Base-by-base conservation (phyloP, 2,329 filamentous ascomycete species). In the Fusarium mangiferae region DNA sequence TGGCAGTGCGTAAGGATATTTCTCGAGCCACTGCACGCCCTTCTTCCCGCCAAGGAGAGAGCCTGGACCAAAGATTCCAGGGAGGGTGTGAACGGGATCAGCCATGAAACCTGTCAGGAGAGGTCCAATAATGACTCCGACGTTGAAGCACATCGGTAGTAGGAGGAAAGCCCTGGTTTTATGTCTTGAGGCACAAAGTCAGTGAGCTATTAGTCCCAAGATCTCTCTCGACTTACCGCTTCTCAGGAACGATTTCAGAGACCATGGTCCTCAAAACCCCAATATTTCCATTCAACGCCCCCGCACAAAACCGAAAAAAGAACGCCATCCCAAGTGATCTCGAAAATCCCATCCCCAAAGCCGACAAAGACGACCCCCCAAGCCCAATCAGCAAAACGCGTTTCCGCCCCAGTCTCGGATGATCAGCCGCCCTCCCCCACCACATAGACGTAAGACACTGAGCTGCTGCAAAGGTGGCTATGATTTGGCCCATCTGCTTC, bases 391-490 rank as follows among this genome's bases (percentile, higher is more conserved):
- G 83, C 24, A 98, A 85, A 20, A 96, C 93, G 22, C 87, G 88
- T 82, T 97, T 97, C 55, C 94, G 88, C 2, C 94, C 95, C 65
- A 89, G 87, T 62, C 84, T 85, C 42, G 89, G 88, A 12, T 87
- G 87, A 77, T 91, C 88, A 12, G 92, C 90, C 7, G 95, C 83
- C 1, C 92, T 87, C 0, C 94, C 94, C 94, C 94, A 97, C 68
- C 94, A 82, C 81, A 97, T 91, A 6, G 94, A 94, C 2, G 94
- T 97, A 28, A 94, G 79, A 78, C 96, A 96, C 80, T 98, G 94
- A 0, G 93, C 92, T 0, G 91, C 92, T 0, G 93, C 95, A 79
- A 97, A 97, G 44, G 91, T 91, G 18, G 92, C 94, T 54, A 93
- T 90, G 30, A 97, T 85, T 6, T 97, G 84, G 44, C 94, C 94